Evolutionary conservation across 2,329 filamentous ascomycete species (phyloP).

Genomic region (Fusarium sublunatum): DNA sequence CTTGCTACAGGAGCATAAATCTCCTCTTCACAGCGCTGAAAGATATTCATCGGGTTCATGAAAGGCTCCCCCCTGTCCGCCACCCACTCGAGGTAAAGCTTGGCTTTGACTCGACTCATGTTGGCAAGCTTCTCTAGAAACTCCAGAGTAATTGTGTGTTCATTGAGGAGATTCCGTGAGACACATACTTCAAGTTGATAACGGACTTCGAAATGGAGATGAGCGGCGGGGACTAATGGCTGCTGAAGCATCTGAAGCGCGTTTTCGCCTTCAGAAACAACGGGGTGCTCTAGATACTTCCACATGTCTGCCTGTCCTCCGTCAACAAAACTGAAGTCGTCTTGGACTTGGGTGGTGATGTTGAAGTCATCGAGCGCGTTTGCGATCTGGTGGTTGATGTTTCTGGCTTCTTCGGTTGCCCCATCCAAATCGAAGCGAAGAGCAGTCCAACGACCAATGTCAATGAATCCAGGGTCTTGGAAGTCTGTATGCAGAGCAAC

Average conservation of each 20-base stretch:
- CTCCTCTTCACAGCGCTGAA: conserved; percentile 65
- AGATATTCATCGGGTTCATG: conserved; percentile 78
- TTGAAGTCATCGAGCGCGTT: conserved; percentile 77
- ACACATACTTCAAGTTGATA: conserved; percentile 96
- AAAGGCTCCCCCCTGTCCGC: conserved; percentile 71
- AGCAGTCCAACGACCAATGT: conserved; percentile 68
- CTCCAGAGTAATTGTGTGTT: conserved; percentile 74
- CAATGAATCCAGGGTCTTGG: conserved; percentile 53
- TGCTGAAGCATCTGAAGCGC: conserved; percentile 47
- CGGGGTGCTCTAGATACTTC: conserved; percentile 48
- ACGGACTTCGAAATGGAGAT: conserved; percentile 76
- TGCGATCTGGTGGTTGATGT: conserved; percentile 58
- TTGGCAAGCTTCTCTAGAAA: conserved; percentile 74
- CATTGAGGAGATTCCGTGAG: conserved; percentile 80
- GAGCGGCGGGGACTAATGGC: conserved; percentile 29
- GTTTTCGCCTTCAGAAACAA: conserved; percentile 26
- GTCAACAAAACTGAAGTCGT: conserved; percentile 56
- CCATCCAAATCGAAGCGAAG: conserved; percentile 60
- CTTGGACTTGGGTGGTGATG: conserved; percentile 60
- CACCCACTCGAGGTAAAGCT: conserved; percentile 78
- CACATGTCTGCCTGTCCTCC: conserved; percentile 44
- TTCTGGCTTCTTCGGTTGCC: conserved; percentile 38
- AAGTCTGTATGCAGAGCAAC: conserved; percentile 55
- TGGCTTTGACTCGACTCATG: conserved; percentile 61
- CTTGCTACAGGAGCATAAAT: conserved; percentile 60